Evolutionary conservation across 2,329 filamentous ascomycete genomes (phyloP), one percentile per base, ranked within the genome.

Genomic region (Fusarium luffae): DNA sequence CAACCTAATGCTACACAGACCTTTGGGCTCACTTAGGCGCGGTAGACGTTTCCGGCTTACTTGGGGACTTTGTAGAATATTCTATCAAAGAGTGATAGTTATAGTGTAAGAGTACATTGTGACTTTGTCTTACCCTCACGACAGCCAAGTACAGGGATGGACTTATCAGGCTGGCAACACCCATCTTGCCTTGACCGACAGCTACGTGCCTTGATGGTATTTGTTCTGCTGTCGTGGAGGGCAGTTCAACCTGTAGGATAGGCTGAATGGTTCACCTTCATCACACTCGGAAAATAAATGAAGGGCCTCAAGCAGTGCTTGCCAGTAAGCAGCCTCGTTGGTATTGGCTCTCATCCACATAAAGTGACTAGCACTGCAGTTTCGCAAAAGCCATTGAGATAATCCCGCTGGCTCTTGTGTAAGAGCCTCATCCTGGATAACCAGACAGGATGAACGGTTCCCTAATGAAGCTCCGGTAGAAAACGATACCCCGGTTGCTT

Each of bases 241-340:
- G 43, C 25, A 51, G 37, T 40, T 47, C 32, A 21, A 58, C 32
- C 46, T 49, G 18, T 49, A 28, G 49, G 54, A 68, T 59, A 50
- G 49, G 34, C 25, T 48, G 54, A 55, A n/a, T 48, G 41, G 48
- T 25, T 50, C 49, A 13, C 19, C 6, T n/a, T 42, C 18, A 43
- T 52, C 50, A 58, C 46, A 48, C 47, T 46, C 44, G 51, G 43
- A 54, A 59, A 54, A 46, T 40, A 52, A 27, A 54, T 58, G 67
- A 55, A 44, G 41, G 68, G 68, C 59, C 68, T 70, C 68, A 70
- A 68, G 54, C 30, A 59, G 44, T 41, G 50, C 44, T 42, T 37
- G n/a, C 11, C 48, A 40, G 48, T 51, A 51, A 41, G 49, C 23
- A 51, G 49, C 13, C 23, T 41, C 37, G 28, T 34, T 47, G n/a